Evolutionary conservation across 345 rosid genomes (phyloP).

Genomic region (Xanthoceras sorbifolium): DNA sequence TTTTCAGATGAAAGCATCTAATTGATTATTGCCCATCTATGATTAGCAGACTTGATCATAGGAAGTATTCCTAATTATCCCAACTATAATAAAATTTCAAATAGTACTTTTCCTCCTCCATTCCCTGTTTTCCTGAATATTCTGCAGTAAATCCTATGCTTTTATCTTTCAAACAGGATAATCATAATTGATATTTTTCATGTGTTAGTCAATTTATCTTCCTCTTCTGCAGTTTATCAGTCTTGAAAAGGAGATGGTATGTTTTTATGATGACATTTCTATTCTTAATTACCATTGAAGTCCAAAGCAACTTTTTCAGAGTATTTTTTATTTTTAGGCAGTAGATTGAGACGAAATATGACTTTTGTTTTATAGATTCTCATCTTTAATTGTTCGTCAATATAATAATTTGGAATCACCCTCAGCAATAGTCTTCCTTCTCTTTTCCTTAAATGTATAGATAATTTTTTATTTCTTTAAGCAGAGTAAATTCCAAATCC

Average conservation of each 20-base stretch:
- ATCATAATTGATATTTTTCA: neutral
- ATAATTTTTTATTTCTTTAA: neutral
- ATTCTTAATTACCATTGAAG: neutral
- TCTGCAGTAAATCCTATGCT: neutral
- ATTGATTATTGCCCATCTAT: slow-evolving; percentile 3
- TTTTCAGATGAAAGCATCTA: neutral
- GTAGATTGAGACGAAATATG: neutral
- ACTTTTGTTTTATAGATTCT: neutral
- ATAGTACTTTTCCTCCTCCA: neutral
- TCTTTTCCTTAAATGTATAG: neutral
- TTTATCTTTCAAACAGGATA: neutral
- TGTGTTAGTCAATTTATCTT: neutral
- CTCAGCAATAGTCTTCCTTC: neutral
- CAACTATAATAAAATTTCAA: neutral
- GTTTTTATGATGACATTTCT: neutral
- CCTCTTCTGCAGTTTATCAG: neutral
- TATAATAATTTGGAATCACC: neutral
- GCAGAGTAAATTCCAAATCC: neutral
- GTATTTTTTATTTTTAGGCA: neutral
- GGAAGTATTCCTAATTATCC: neutral
- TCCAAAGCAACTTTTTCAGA: neutral
- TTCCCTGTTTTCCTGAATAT: neutral
- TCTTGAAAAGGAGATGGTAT: neutral
- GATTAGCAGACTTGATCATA: neutral
- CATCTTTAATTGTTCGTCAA: neutral